Evolutionary conservation across 2,329 filamentous ascomycete species (phyloP).

Genomic region (Penicillium rolfsii): DNA sequence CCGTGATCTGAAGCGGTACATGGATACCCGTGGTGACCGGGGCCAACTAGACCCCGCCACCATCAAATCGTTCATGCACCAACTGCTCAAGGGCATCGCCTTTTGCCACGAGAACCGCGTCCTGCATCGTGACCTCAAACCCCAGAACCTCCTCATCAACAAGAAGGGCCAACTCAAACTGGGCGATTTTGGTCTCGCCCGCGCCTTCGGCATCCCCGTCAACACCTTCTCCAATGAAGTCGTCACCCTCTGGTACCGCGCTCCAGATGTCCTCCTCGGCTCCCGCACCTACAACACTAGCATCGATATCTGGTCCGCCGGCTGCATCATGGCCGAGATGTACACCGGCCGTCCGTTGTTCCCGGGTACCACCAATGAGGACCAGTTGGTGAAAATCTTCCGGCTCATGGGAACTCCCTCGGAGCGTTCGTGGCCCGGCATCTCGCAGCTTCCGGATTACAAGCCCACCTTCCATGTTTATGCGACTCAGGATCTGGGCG

Average conservation of each 20-base stretch:
- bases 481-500: conserved; percentile 83
- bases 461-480: conserved; percentile 94
- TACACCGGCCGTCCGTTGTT: conserved; percentile 95
- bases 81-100: conserved; percentile 90
- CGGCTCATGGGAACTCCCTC: conserved; percentile 97
- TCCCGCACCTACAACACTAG: conserved; percentile 98
- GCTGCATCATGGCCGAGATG: conserved; percentile 99
- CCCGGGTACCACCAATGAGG: conserved; percentile 96
- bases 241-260: conserved; percentile 96
- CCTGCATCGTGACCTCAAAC: conserved; percentile 92
- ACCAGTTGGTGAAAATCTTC: conserved; percentile 96
- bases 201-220: conserved; percentile 94
- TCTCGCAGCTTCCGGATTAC: conserved; percentile 95
- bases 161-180: conserved; percentile 87
- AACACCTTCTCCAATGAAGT: conserved; percentile 99
- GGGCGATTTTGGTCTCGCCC: conserved; percentile 89
- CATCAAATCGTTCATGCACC: conserved; percentile 99
- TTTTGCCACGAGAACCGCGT: conserved; percentile 98
- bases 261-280: conserved; percentile 91
- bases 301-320: conserved; percentile 98
- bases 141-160: conserved; percentile 95
- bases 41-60: conserved; percentile 85
- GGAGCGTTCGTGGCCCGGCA: conserved; percentile 92
- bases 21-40: conserved; percentile 89
- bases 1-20: conserved; percentile 96